Evolutionary conservation across 306 rosid species (phyloP), one percentile per base, ranked within the genome.

Genomic region (Myrica gale): DNA sequence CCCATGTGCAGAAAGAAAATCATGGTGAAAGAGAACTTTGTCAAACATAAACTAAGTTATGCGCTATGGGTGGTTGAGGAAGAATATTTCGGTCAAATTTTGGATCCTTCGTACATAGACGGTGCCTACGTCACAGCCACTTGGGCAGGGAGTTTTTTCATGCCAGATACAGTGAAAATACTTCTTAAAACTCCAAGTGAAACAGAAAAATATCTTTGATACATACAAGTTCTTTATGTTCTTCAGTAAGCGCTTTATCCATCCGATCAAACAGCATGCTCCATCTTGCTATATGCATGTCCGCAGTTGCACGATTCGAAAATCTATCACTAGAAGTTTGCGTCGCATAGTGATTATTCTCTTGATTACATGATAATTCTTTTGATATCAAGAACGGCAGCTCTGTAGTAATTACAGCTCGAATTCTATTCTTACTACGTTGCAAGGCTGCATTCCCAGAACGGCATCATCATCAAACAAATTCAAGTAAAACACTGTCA

Each of bases 161-260:
- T 37, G 37, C 39, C 20, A 62, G 20, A n/a, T 65, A 42, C 16
- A 2, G 26, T 43, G 21, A 41, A 6, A 65, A 16, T 65, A 41
- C 13, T 60, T 65, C 69, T 20, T 56, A 4, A 69, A 44, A 20
- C 9, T 75, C 54, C 45, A 32, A 52, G 52, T 57, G 54, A 57
- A 79, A 39, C 53, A 61, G 15, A 45, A 48, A 4, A 48, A 15
- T 54, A 10, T 42, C 52, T 12, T 51, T 21, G 32, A 20, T 4
- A 87, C 98, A 87, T 74, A 96, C 99, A 52, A 96, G 96, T 73
- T 96, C 96, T 68, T 88, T 89, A 89, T 96, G 98, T 87, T 96
- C 99, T 75, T 92, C 98, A 20, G 88, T 71, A 79, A 96, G 99
- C 11, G 93, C 82, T 83, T 81, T 89, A 65, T 96, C 96, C 99